Base-by-base conservation (phyloP, 257 asterid species). In the Solanum verrucosum region DNA sequence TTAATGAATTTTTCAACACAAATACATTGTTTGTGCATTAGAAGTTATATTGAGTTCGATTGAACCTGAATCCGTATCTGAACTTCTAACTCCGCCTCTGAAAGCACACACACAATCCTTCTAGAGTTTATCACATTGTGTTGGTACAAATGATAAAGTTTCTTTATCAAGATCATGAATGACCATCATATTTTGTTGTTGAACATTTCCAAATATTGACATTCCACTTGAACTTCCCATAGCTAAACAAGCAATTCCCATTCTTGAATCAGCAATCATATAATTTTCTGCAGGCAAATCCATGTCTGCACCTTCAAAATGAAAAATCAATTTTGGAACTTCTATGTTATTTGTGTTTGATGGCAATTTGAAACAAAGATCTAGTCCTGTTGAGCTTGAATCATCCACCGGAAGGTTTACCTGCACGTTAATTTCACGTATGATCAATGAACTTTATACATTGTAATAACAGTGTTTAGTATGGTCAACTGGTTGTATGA, bases 151-250 rank as follows among this genome's bases (percentile, higher is more conserved):
- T 20, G 98, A 94, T 46, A 96, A 13, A 7, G 96, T 91, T 88
- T 94, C 95, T 88, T 94, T 91, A 1, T 59, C 89, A 86, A 96
- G 95, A 92, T 96, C 98, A 92, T 96, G 98, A 63, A 94, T 75
- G 74, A 95, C 96, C 34, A 91, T 86, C 70, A 93, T 87, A 87
- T 96, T 94, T 90, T 96, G 99, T 92, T 96, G 98, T 92, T 95
- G 98, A 44, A 93, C 86, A 84, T 96, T 96, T 0, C 98, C 99
- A 82, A 96, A 95, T 3, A 96, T 94, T 6, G 99, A 96, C 94
- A 96, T 92, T 70, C 98, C 98, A 73, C 63, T 89, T 3, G 97
- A 94, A 52, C 94, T 87, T 77, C 98, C 99, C 94, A 96, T 95
- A 2, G 99, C 96, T 96, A 96, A 89, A 83, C 99, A 96, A 29